These are phyloP conservation scores for Colletotrichum euphorbiae DNA, from an alignment of 2,329 filamentous ascomycete genomes.

Conservation along the genomic window DNA sequence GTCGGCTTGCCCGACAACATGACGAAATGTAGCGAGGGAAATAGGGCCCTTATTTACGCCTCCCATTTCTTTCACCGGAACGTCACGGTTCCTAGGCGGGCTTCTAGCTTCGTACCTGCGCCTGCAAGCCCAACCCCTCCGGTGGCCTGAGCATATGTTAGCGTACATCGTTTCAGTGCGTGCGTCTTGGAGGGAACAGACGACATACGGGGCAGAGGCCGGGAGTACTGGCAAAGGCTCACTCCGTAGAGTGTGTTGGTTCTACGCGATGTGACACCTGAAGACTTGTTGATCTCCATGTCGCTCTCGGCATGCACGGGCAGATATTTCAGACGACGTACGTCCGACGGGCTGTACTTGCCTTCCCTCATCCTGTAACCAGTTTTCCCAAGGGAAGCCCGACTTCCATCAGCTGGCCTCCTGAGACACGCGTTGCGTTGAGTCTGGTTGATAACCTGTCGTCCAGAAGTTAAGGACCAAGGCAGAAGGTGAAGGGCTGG, in stretches of 20 bases:
- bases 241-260: neutral
- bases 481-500: slow-evolving; percentile 11
- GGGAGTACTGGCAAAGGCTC: neutral
- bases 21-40: neutral
- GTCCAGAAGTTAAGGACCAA: slow-evolving; percentile 27
- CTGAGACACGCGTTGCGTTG: slow-evolving; percentile 37
- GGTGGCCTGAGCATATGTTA: slow-evolving; percentile 35
- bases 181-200: slow-evolving; percentile 29
- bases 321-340: slow-evolving; percentile 29
- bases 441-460: slow-evolving; percentile 33
- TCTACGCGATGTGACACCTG: slow-evolving; percentile 8
- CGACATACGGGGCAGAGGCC: neutral
- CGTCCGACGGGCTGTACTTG: slow-evolving; percentile 11
- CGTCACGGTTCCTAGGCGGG: slow-evolving; percentile 21
- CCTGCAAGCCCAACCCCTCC: slow-evolving; percentile 25
- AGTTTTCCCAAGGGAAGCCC: neutral
- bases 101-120: slow-evolving; percentile 17
- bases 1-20: neutral
- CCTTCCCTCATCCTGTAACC: neutral
- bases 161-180: slow-evolving; percentile 37
- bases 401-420: neutral
- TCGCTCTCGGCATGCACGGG: slow-evolving; percentile 15
- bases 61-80: neutral
- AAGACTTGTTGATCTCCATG: slow-evolving; percentile 16
- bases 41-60: slow-evolving; percentile 36